Conservation (phyloP, 2,329 filamentous ascomycete genomes). For the Neophaeococcomyces aloes region DNA sequence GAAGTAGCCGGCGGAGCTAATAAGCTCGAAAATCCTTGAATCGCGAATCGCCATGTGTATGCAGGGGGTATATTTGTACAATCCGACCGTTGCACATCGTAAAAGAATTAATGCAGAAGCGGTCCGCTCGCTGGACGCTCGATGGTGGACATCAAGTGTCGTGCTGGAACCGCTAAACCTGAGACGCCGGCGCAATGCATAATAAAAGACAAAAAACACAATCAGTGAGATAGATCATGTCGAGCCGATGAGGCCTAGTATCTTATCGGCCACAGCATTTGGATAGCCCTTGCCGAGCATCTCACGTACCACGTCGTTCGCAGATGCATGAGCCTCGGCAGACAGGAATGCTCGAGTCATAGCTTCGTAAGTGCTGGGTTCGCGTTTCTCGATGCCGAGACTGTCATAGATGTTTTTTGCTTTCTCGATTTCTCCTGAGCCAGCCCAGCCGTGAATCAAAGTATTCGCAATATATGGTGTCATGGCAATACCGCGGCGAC, state of each 20-base stretch:
- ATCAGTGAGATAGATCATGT: constrained; percentile 14
- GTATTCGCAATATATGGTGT: constrained; percentile 98
- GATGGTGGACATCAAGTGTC: too few species aligned
- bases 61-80: constrained; percentile 7
- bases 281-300: constrained; percentile 88
- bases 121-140: too few species aligned
- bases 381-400: constrained; percentile 67
- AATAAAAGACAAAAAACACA: constrained; percentile 9
- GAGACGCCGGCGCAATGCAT: constrained; percentile 10
- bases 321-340: constrained; percentile 65
- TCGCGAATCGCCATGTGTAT: constrained; percentile 2
- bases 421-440: constrained; percentile 67
- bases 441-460: constrained; percentile 91
- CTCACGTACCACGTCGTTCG: constrained; percentile 72
- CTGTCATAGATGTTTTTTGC: constrained; percentile 68
- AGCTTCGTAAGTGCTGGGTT: constrained; percentile 96
- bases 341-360: constrained; percentile 92
- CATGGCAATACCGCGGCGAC: constrained; percentile 61
- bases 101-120: too few species aligned
- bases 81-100: not conserved
- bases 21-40: not conserved
- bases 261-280: constrained; percentile 82
- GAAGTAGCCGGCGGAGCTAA: too few species aligned
- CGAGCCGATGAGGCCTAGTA: constrained; percentile 69
- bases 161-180: not conserved